phyloP scores from a whole-genome alignment of 2,329 filamentous ascomycete species.

The Colletotrichum siamense region DNA sequence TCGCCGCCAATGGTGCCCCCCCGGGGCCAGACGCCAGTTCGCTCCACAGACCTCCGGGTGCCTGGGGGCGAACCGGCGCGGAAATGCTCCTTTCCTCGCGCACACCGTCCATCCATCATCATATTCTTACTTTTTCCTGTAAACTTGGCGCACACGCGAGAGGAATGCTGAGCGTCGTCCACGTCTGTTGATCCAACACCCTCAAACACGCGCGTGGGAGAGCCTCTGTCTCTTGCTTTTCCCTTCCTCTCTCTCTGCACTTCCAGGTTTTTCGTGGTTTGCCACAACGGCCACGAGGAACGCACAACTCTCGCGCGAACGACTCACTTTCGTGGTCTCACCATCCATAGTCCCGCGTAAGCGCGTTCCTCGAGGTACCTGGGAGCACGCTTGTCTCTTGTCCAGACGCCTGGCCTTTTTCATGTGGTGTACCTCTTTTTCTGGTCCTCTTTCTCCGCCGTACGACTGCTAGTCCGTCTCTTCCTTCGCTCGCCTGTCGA shows the following conservation, averaged over 20 bases:
- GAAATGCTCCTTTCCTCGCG: not conserved
- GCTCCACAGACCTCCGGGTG: not conserved
- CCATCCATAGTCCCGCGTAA: not conserved
- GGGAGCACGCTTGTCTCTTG: not conserved
- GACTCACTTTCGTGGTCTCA: not conserved
- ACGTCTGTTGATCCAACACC: not conserved
- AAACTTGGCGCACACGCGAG: not conserved
- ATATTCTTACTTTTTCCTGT: not conserved
- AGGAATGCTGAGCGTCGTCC: not conserved
- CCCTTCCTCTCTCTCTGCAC: not conserved
- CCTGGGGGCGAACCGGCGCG: not conserved
- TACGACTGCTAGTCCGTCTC: not conserved
- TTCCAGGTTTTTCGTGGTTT: not conserved
- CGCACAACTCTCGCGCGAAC: slow-evolving; percentile 13
- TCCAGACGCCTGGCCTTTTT: not conserved
- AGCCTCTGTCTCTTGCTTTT: not conserved
- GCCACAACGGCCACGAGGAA: slow-evolving; percentile 16
- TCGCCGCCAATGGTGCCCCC: not conserved
- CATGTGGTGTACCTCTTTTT: not conserved
- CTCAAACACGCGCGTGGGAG: not conserved
- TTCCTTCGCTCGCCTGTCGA: not conserved
- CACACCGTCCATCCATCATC: not conserved
- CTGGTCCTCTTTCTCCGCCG: not conserved
- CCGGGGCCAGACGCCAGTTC: not conserved
- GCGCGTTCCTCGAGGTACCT: slow-evolving; percentile 11